Evolutionary conservation across 441 rosid species (phyloP).

Genomic region (Gossypium davidsonii): DNA sequence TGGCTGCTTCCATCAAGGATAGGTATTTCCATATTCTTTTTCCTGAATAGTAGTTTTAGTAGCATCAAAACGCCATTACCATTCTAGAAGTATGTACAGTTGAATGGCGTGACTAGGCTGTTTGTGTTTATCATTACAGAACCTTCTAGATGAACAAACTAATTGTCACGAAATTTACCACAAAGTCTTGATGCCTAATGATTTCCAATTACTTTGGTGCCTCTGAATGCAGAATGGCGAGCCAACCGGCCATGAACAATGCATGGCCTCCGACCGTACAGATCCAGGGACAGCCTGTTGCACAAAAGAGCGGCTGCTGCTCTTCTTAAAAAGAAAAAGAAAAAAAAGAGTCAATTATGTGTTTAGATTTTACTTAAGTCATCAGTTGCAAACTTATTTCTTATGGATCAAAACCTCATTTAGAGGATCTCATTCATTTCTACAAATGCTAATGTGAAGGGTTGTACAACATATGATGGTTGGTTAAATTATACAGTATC

Average conservation of each 20-base stretch:
- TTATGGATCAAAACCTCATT: slow-evolving; percentile 9
- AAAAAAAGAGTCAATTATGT: background rate
- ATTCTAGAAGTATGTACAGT: background rate
- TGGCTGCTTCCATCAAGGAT: slow-evolving; percentile 62
- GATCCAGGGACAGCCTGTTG: slow-evolving; percentile 60
- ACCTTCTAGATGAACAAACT: background rate
- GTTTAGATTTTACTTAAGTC: slow-evolving; percentile 14
- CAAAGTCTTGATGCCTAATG: background rate
- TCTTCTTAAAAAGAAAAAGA: slow-evolving; percentile 22
- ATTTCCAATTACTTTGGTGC: background rate
- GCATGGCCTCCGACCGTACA: slow-evolving; percentile 62
- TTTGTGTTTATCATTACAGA: background rate
- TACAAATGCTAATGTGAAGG: slow-evolving; percentile 13
- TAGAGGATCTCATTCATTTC: slow-evolving; percentile 13
- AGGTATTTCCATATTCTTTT: slow-evolving; percentile 23
- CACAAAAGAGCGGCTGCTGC: slow-evolving; percentile 62
- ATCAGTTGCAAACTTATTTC: slow-evolving; percentile 10
- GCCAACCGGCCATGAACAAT: slow-evolving; percentile 55
- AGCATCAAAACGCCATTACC: background rate
- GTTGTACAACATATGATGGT: slow-evolving; percentile 18
- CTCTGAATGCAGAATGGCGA: slow-evolving; percentile 50
- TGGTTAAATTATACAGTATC: background rate
- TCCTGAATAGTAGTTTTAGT: background rate
- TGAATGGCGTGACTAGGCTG: background rate
- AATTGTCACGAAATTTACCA: background rate